These are phyloP conservation scores for Sporothrix phasma DNA, from an alignment of 2,329 filamentous ascomycete genomes.

Conservation along the genomic window DNA sequence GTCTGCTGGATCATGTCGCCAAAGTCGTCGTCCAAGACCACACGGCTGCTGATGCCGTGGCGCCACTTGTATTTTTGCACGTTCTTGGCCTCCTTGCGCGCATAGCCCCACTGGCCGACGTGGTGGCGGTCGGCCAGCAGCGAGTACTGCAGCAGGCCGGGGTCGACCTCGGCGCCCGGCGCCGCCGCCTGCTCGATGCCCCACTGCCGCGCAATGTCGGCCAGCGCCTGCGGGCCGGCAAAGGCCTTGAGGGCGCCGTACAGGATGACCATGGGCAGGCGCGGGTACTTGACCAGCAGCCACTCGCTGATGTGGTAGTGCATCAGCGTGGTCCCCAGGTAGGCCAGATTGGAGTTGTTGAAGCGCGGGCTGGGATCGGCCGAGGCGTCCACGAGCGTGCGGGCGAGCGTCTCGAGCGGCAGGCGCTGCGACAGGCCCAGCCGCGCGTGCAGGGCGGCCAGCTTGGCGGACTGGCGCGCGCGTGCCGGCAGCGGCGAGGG, in stretches of 20 bases:
- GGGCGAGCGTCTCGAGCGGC: conserved; percentile 75
- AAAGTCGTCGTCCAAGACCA: conserved; percentile 77
- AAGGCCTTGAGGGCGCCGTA: conserved; percentile 82
- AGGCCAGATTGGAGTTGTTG: conserved; percentile 80
- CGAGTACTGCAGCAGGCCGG: conserved; percentile 76
- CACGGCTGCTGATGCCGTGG: conserved; percentile 62
- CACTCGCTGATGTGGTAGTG: conserved; percentile 84
- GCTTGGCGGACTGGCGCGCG: conserved; percentile 69
- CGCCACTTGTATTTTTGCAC: conserved; percentile 45
- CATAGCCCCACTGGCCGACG: conserved; percentile 41
- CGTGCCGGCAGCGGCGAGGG: conserved; percentile 63
- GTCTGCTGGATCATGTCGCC: conserved; percentile 47
- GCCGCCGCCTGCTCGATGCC: conserved; percentile 80
- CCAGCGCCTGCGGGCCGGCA: conserved; percentile 63
- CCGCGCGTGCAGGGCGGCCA: conserved; percentile 84
- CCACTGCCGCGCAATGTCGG: conserved; percentile 72
- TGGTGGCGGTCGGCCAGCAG: conserved; percentile 36
- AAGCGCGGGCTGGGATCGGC: conserved; percentile 70
- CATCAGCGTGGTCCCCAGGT: conserved; percentile 72
- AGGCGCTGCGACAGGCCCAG: conserved; percentile 72
- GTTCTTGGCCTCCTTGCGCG: conserved; percentile 40
- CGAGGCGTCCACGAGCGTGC: conserved; percentile 74
- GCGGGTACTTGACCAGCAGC: conserved; percentile 80
- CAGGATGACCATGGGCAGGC: conserved; percentile 78
- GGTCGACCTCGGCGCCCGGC: conserved; percentile 84